Base-by-base conservation (phyloP, 257 asterid species). In the Coffea canephora region DNA sequence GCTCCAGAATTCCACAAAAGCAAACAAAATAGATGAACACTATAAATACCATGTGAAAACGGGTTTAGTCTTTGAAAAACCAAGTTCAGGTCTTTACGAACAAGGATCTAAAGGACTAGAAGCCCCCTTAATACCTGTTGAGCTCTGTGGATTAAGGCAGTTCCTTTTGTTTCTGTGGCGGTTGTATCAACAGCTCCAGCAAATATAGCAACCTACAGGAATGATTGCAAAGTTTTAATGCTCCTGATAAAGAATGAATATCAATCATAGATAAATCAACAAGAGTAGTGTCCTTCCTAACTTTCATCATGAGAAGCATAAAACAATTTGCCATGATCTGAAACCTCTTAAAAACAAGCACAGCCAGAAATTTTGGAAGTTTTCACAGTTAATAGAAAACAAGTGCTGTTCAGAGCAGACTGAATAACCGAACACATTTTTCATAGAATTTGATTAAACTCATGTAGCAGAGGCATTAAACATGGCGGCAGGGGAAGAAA, bases 111-210 rank as follows among this genome's bases (percentile, higher is more conserved):
- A 34, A 69, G 55, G 46, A 70, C 48, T 18, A 48, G 6, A 69
- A 67, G 74, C 79, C 52, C 27, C 34, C 48, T 14, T 23, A 21
- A 78, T 85, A 92, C 99, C 99, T 94, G 98, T 73, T 90, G 96
- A 65, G 99, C 96, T 79, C 84, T 95, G 72, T 95, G 98, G 80
- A 95, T 95, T 80, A 95, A 96, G 83, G 93, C 98, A 10, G 99
- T 94, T 86, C 99, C 99, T 89, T 96, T 96, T 65, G 99, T 96
- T 83, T 96, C 99, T 45, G 99, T 96, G 9, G 98, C 97, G 80
- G 97, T 78, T 36, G 99, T 94, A 83, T 96, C 99, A 83, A 96
- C 97, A 77, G 98, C 99, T 64, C 97, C 95, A 80, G 52, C 97
- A 84, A 96, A 96, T 69, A 94, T 97, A 64, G 95, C 98, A 83